Evolutionary conservation across 1,284 basidiomycete species (phyloP).

Genomic region (Inonotus obliquus): DNA sequence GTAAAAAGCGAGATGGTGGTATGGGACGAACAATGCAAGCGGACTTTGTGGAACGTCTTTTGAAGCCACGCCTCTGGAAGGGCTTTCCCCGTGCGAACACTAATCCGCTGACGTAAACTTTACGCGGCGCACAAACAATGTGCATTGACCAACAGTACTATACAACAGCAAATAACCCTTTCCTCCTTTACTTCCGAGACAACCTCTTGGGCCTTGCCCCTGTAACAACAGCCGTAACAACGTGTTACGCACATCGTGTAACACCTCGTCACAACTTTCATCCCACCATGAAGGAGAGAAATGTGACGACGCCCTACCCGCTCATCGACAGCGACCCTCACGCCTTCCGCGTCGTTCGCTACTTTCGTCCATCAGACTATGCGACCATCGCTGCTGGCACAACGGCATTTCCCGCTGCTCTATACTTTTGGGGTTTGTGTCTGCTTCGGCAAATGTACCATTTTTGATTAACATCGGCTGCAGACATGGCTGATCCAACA

Average conservation of each 20-base stretch:
- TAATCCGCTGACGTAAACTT: background rate
- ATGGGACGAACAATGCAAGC: conserved; percentile 9
- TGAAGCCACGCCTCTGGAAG: conserved; percentile 2
- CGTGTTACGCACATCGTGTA: too few species aligned
- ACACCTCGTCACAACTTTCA: too few species aligned
- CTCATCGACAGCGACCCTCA: conserved; percentile 94
- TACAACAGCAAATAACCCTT: too few species aligned
- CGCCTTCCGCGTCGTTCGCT: conserved; percentile 81
- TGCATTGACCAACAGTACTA: too few species aligned
- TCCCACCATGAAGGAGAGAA: conserved; percentile 63
- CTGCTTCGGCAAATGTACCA: background rate
- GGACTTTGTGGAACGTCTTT: conserved; percentile 2
- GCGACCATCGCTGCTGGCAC: conserved; percentile 79
- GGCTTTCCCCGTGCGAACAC: background rate
- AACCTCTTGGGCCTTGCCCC: too few species aligned
- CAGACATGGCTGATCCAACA: conserved; percentile 44
- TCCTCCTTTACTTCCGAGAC: too few species aligned
- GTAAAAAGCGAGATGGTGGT: conserved; percentile 17
- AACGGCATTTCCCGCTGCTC: conserved; percentile 70
- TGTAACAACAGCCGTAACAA: background rate
- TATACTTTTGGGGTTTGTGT: conserved; percentile 68
- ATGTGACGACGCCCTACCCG: conserved; percentile 69
- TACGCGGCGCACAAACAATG: background rate
- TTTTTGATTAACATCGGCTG: background rate
- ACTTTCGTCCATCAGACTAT: conserved; percentile 89